Base-by-base conservation (phyloP, 2,329 filamentous ascomycete genomes). In the Botrytis fabae region DNA sequence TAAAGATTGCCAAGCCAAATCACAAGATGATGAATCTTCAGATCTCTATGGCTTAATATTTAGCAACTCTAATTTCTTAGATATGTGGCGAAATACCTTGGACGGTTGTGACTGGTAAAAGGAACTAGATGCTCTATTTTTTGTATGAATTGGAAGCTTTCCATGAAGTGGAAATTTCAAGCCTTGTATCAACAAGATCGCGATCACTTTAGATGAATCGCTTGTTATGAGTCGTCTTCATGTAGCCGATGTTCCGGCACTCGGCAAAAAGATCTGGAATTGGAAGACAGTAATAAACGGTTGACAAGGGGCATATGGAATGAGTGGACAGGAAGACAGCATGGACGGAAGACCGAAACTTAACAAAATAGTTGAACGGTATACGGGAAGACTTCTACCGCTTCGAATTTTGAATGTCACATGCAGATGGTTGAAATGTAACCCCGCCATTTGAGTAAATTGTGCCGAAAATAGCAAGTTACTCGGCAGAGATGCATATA, bases 401-500 rank as follows among this genome's bases (percentile, higher is more conserved):
- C 46, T 38, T 54, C 25, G 10, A 54, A 14, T 54, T 16, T 20
- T 22, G n/a, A 9, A 48, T n/a, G 44, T 66, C 63, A 66, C 63
- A 66, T 51, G 32, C 14, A 66, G 46, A 51, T 16, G 18, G 35
- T 66, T 54, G 32, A 66, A 22, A 51, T 38, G 44, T 66, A 51
- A 65, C 32, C 20, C 22, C 32, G 22, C 44, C 14, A 66, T 40
- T n/a, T 28, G 22, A 66, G 63, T 14, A 38, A 54, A 66, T 54
- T 40, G 46, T 66, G n/a, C 63, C 63, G 63, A 66, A 66, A 66
- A 66, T 66, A 66, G 63, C 32, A 66, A 66, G 38, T 54, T 5
- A 66, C 7, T 54, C 46, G 32, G 63, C 32, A 20, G 14, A 66
- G 32, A 38, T 51, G 63, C 32, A 65, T 46, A 46, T 4, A 28